phyloP scores from a whole-genome alignment of 495 filamentous ascomycete species.

The Neurospora cerealis region DNA sequence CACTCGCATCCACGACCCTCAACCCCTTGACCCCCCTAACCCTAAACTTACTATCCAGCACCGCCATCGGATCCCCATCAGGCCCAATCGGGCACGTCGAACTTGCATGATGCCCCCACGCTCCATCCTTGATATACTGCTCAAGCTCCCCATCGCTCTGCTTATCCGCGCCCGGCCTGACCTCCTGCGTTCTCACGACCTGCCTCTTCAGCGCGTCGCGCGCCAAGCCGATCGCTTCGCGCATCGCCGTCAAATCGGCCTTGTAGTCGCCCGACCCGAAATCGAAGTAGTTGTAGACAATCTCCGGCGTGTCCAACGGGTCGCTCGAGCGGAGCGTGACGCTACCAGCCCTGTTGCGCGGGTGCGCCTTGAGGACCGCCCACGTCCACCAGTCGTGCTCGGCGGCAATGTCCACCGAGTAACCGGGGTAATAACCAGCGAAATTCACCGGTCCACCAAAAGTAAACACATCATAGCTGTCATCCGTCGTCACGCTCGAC shows the following conservation, averaged over 20 bases:
- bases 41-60: constrained; percentile 47
- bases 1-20: constrained; percentile 51
- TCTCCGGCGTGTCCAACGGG: constrained; percentile 43
- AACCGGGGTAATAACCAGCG: constrained; percentile 42
- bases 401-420: constrained; percentile 15
- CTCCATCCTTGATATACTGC: constrained; percentile 38
- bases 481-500: constrained; percentile 25
- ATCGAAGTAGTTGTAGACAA: constrained; percentile 49
- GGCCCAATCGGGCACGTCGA: constrained; percentile 44
- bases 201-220: constrained; percentile 30
- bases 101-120: constrained; percentile 53
- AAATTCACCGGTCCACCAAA: constrained; percentile 45
- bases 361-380: constrained; percentile 42
- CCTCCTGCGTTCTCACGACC: constrained; percentile 31
- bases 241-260: constrained; percentile 37
- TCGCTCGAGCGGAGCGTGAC: constrained; percentile 41
- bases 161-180: constrained; percentile 38
- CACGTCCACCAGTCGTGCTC: constrained; percentile 35
- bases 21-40: constrained; percentile 47
- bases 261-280: constrained; percentile 8
- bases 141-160: constrained; percentile 30
- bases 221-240: constrained; percentile 36
- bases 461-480: constrained; percentile 40
- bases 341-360: constrained; percentile 40
- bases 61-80: constrained; percentile 44